These are phyloP conservation scores for Heritiera littoralis DNA, from an alignment of 345 rosid genomes.

Conservation along the genomic window DNA sequence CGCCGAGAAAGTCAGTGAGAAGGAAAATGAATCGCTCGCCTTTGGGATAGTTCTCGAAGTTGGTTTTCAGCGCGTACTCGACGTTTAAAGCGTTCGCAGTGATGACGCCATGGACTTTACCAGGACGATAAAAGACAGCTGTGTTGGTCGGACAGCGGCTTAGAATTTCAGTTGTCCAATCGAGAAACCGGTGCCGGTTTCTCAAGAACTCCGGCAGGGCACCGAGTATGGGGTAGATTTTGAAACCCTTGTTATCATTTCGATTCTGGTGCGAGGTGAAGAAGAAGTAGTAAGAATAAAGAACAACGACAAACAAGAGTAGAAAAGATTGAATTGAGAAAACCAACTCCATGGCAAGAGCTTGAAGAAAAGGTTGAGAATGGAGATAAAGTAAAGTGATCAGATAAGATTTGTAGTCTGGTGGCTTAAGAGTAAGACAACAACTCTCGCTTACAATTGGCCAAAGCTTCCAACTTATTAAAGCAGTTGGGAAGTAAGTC, in stretches of 20 bases:
- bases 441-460: too few relatives aligned
- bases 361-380: neutral
- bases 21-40: slow-evolving; percentile 18
- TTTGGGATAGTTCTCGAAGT: slow-evolving; percentile 23
- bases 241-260: slow-evolving; percentile 21
- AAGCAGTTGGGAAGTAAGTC: too few relatives aligned
- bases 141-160: slow-evolving; percentile 28
- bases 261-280: neutral
- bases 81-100: slow-evolving; percentile 15
- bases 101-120: slow-evolving; percentile 19
- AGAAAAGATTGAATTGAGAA: neutral
- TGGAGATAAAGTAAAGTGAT: too few relatives aligned
- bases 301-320: neutral
- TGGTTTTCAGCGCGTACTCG: slow-evolving; percentile 18
- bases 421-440: too few relatives aligned
- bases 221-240: slow-evolving; percentile 36
- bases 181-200: slow-evolving; percentile 34
- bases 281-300: neutral
- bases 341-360: neutral
- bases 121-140: slow-evolving; percentile 19
- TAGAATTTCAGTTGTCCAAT: slow-evolving; percentile 38
- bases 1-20: slow-evolving; percentile 21
- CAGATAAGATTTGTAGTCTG: too few relatives aligned
- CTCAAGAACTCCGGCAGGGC: slow-evolving; percentile 31
- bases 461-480: too few relatives aligned